Percentiles rank a stretch among this genome's conserved stretches.
These are phyloP conservation scores for Cladochytrium replicatum DNA, from an alignment of 192 early-diverging fungal species.

Conservation along the genomic window DNA sequence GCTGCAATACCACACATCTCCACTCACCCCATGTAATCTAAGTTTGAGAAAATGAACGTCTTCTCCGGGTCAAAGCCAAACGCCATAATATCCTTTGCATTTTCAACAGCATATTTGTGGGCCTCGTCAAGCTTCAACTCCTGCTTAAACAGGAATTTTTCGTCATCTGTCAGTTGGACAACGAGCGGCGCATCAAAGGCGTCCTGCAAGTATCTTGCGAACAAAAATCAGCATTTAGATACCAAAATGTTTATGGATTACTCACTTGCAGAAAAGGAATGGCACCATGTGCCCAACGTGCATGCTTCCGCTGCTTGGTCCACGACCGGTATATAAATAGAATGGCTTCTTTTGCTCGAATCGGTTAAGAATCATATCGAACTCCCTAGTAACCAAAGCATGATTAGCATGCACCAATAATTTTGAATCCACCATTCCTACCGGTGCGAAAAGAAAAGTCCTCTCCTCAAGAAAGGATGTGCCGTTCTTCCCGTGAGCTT, in stretches of 20 bases:
- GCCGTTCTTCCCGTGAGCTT: slow-evolving; percentile 70
- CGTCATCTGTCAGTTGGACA: slow-evolving; percentile 96
- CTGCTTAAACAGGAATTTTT: slow-evolving; percentile 96
- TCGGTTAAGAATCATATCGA: slow-evolving; percentile 72
- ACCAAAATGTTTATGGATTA: too few relatives aligned
- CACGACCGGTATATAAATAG: slow-evolving; percentile 95
- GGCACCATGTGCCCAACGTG: slow-evolving; percentile 96
- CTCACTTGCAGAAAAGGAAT: slow-evolving; percentile 89
- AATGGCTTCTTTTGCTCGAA: slow-evolving; percentile 96
- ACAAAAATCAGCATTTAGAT: too few relatives aligned
- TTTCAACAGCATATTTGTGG: slow-evolving; percentile 60
- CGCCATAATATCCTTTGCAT: slow-evolving; percentile 90
- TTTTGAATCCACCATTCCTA: too few relatives aligned
- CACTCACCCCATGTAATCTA: slow-evolving; percentile 76
- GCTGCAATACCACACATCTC: too few relatives aligned
- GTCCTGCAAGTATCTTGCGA: slow-evolving; percentile 80
- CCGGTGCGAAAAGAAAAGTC: slow-evolving; percentile 93
- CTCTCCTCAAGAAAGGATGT: slow-evolving; percentile 77
- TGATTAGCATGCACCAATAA: slow-evolving; percentile 13
- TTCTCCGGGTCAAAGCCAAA: slow-evolving; percentile 90
- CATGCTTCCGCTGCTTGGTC: slow-evolving; percentile 85
- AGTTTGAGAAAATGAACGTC: slow-evolving; percentile 94
- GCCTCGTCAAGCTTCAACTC: slow-evolving; percentile 76
- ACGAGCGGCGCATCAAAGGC: slow-evolving; percentile 91
- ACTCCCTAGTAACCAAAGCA: slow-evolving; percentile 44